These are phyloP conservation scores for Coemansia sp. DNA, from an alignment of 192 early-diverging fungal genomes.

Conservation along the genomic window DNA sequence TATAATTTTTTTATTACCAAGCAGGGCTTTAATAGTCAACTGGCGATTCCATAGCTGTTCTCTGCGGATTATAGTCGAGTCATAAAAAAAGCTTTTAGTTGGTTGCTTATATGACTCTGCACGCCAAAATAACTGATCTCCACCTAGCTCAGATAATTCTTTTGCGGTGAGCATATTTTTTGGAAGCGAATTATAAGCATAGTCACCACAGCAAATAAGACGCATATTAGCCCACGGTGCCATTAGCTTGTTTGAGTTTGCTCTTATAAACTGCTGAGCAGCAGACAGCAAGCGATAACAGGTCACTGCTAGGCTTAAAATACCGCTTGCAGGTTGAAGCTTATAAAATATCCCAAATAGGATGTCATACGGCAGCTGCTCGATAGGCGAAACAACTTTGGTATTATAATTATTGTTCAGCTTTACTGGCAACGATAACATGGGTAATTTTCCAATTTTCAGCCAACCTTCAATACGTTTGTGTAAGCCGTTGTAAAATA, in stretches of 20 bases:
- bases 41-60: too few relatives aligned
- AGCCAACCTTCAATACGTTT: too few relatives aligned
- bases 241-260: neutral
- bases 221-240: conserved; percentile 2
- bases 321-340: neutral
- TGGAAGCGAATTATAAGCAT: neutral
- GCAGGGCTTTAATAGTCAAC: neutral
- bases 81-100: neutral
- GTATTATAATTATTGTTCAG: neutral
- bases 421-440: neutral
- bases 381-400: neutral
- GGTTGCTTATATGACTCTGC: neutral
- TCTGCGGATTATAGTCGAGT: too few relatives aligned
- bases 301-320: neutral
- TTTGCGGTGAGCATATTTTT: neutral
- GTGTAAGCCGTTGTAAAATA: too few relatives aligned
- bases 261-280: neutral
- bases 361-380: neutral
- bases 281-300: neutral
- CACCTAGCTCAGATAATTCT: neutral
- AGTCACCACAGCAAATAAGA: neutral
- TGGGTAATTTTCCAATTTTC: neutral
- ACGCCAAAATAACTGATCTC: neutral
- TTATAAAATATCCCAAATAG: neutral
- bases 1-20: neutral